Evolutionary conservation across 306 rosid genomes (phyloP).

Genomic region (Trichosanthes truncata): DNA sequence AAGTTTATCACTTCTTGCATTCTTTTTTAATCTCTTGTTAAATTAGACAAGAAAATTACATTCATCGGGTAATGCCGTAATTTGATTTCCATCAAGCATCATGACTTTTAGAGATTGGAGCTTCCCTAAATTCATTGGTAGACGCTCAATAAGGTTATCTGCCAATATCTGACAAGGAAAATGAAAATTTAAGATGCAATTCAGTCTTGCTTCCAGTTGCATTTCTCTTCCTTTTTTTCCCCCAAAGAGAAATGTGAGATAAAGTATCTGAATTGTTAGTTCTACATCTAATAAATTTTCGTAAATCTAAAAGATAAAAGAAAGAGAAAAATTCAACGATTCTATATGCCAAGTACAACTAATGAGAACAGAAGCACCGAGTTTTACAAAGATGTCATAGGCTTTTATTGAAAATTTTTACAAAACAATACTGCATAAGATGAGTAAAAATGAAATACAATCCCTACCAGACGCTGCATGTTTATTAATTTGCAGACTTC

Average conservation of each 20-base stretch:
- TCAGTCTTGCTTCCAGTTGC: background rate
- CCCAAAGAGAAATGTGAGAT: background rate
- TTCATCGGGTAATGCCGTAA: conserved; percentile 90
- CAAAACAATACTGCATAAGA: conserved; percentile 1
- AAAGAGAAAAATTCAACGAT: background rate
- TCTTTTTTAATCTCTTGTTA: conserved; percentile 11
- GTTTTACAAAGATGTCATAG: background rate
- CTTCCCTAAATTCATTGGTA: conserved; percentile 85
- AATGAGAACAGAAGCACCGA: background rate
- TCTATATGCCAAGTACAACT: background rate
- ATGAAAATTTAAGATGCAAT: background rate
- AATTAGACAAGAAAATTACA: conserved; percentile 63
- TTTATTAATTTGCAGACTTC: conserved; percentile 64
- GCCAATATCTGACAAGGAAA: conserved; percentile 50
- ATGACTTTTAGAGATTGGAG: conserved; percentile 74
- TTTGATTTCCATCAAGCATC: conserved; percentile 76
- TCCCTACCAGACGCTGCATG: conserved; percentile 76
- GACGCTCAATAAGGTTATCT: conserved; percentile 67
- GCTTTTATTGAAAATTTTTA: background rate
- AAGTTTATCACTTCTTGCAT: background rate
- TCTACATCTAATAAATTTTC: background rate
- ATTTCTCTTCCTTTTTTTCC: background rate
- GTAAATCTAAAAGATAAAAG: background rate
- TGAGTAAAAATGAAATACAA: conserved; percentile 10
- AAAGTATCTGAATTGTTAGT: background rate